A percentile compares a stretch with the other conserved stretches of the same genome.
Evolutionary conservation across 2,329 filamentous ascomycete species (phyloP).

Genomic region (Fusarium xyrophilum): DNA sequence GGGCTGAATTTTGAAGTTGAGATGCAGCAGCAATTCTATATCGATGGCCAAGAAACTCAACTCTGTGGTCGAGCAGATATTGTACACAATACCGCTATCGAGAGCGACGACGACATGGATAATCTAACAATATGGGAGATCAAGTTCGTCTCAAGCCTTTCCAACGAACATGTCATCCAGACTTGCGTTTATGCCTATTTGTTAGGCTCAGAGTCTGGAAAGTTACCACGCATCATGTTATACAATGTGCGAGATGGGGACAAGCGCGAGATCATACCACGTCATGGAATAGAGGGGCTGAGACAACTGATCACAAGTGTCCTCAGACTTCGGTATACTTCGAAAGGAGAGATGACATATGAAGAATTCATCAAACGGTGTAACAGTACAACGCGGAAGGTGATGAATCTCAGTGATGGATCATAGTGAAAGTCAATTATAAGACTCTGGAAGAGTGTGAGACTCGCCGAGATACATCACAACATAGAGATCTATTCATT

Average conservation of each 20-base stretch:
- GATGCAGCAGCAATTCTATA: not conserved
- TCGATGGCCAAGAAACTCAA: not conserved
- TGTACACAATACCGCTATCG: not conserved
- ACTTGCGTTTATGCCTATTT: constrained; percentile 40
- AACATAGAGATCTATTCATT: not conserved
- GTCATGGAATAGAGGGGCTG: constrained; percentile 3
- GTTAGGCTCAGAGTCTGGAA: not conserved
- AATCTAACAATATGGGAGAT: constrained; percentile 41
- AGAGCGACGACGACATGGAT: not conserved
- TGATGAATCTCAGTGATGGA: not conserved
- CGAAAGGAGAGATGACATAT: not conserved
- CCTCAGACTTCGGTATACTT: constrained; percentile 32
- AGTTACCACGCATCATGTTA: constrained; percentile 32
- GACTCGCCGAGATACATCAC: not conserved
- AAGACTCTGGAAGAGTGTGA: not conserved
- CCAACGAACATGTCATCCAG: constrained; percentile 40
- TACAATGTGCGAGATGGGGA: constrained; percentile 42
- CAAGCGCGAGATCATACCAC: constrained; percentile 32
- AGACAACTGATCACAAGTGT: constrained; percentile 23
- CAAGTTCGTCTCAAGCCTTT: constrained; percentile 41
- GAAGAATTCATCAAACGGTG: constrained; percentile 24
- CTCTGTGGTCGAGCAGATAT: constrained; percentile 27
- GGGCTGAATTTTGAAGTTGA: constrained; percentile 13
- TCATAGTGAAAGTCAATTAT: not conserved
- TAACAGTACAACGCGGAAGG: constrained; percentile 2